Evolutionary conservation across 176 grass and related monocot species (phyloP), one percentile per base, ranked within the genome.

Genomic region (Triticum aestivum): DNA sequence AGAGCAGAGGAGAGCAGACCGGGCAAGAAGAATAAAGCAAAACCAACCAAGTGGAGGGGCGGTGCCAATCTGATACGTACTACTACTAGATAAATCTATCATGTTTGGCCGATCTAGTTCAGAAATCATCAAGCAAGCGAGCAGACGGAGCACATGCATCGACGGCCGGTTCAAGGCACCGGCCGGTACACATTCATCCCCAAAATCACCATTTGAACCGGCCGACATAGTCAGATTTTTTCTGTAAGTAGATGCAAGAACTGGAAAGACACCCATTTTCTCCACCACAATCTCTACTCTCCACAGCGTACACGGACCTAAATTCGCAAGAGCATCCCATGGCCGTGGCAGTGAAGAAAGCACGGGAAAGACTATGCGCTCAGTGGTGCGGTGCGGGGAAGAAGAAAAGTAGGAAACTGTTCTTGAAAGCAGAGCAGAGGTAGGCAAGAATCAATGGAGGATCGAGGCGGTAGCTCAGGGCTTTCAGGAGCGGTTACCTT

Each of bases 1-100:
- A 17, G 47, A 75, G 24, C 20, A 71, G 41, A 75, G 7, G 10
- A 71, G 41, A 75, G 6, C 72, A 51, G 44, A 75, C 54, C 54
- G 18, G 56, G 56, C 15, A 17, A 29, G 71, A 56, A 34, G 74
- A 77, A 77, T 77, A 77, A 76, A 76, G 45, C 73, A 33, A 76
- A 21, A 9, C 56, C 10, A 30, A 1, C 27, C 74, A 58, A 77
- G 74, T 77, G 74, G 74, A 54, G 4, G 74, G 74, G 20, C 47
- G 74, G 47, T 77, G 74, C 47, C 74, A 21, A 77, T 34, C 74
- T 77, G 47, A 26, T 52, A 34, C 64, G 41, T 8, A 7, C 7
- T 37, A 9, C 1, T 37, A 2, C 6, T 8, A 30, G 49, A 54
- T 18, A 54, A 54, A 54, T 18, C 2, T 17, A 54, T 5, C 51